phyloP scores from a whole-genome alignment of 2,329 filamentous ascomycete genomes.

The Talaromyces sp. region DNA sequence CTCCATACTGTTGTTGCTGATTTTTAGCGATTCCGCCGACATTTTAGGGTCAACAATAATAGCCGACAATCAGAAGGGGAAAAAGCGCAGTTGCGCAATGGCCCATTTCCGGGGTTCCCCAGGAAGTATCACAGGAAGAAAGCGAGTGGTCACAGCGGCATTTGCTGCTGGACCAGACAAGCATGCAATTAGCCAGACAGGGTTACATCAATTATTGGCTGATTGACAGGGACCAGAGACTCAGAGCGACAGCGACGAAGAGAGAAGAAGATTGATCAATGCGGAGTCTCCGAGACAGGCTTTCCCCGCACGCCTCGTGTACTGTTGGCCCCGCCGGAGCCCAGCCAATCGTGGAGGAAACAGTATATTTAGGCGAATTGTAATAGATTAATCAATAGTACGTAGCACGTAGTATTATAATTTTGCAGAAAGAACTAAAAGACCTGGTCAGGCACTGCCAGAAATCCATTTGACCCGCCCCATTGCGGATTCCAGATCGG shows the following conservation, averaged over 20 bases:
- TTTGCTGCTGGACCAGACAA: background rate
- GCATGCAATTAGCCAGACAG: background rate
- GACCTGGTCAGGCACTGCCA: background rate
- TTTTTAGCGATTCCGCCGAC: background rate
- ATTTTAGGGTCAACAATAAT: background rate
- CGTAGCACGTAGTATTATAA: too few species aligned
- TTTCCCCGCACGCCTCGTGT: background rate
- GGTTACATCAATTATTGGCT: background rate
- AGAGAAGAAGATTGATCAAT: background rate
- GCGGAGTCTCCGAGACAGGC: background rate
- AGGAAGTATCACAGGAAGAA: background rate
- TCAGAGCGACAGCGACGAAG: background rate
- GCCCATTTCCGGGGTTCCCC: background rate
- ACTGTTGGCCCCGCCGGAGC: background rate
- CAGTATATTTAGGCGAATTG: too few species aligned
- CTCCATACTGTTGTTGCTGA: background rate
- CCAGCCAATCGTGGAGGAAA: background rate
- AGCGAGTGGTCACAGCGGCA: background rate
- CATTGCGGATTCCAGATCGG: slow-evolving; percentile 11
- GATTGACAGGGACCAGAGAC: background rate
- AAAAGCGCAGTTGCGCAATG: background rate
- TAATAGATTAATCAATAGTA: too few species aligned
- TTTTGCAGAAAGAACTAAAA: too few species aligned
- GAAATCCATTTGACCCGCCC: background rate
- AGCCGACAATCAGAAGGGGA: background rate